phyloP scores from a whole-genome alignment of 2,329 filamentous ascomycete species.

The Passalora sequoiae region DNA sequence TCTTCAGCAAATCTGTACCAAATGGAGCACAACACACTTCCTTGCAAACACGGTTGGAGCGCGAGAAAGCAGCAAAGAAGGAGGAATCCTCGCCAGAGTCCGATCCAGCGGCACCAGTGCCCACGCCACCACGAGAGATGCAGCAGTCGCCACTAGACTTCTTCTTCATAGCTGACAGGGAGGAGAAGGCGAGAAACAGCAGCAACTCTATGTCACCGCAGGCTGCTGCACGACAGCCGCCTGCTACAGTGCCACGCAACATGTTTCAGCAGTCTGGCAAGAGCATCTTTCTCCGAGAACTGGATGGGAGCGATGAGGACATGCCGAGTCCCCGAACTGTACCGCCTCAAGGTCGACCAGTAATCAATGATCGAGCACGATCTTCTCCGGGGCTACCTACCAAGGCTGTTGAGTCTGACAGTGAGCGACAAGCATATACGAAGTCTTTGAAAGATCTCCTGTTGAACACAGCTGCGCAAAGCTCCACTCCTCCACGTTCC shows the following conservation, averaged over 20 bases:
- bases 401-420: slow-evolving; percentile 25
- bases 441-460: slow-evolving; percentile 44
- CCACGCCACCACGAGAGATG: slow-evolving; percentile 39
- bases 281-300: slow-evolving; percentile 63
- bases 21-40: slow-evolving; percentile 50
- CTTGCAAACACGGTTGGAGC: slow-evolving; percentile 41
- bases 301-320: slow-evolving; percentile 50
- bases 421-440: slow-evolving; percentile 48
- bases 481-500: slow-evolving; percentile 18
- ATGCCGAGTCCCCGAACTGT: slow-evolving; percentile 24
- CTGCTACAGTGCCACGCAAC: slow-evolving; percentile 24
- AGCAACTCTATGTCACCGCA: slow-evolving; percentile 49
- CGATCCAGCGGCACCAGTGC: slow-evolving; percentile 40
- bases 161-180: slow-evolving; percentile 81
- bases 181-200: slow-evolving; percentile 62
- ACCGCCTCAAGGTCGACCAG: slow-evolving; percentile 21
- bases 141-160: slow-evolving; percentile 77
- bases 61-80: slow-evolving; percentile 43
- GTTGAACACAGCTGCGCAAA: slow-evolving; percentile 28
- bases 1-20: slow-evolving; percentile 72
- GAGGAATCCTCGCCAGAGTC: slow-evolving; percentile 47
- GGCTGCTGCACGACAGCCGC: slow-evolving; percentile 29
- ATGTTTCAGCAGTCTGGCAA: slow-evolving; percentile 36
- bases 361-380: slow-evolving; percentile 30
- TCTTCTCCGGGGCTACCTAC: slow-evolving; percentile 22